Base-by-base conservation (phyloP, 2,329 filamentous ascomycete genomes). In the Blastomyces gilchristii region DNA sequence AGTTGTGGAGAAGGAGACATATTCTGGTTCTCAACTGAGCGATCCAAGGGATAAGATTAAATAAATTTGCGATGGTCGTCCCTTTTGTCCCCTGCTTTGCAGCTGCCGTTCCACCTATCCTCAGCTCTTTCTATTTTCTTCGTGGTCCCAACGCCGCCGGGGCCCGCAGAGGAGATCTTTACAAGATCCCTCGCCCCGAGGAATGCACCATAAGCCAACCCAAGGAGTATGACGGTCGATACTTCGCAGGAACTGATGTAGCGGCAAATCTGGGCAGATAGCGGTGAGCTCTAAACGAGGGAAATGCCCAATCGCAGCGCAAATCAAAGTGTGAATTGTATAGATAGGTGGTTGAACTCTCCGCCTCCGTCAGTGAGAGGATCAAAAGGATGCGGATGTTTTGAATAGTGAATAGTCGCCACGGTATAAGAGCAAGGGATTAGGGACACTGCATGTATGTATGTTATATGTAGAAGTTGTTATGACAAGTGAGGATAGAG, bases 1-100 rank as follows among this genome's bases (percentile, higher is more conserved):
- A 86, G 78, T 68, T 65, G 68, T 63, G 68, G 68, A 65, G 69
- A 71, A 61, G 72, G 67, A 71, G 73, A 74, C 77, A 78, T 78
- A 43, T 41, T 41, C 37, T 12, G 43, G 49, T 7, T 7, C 12
- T 57, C 31, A 47, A 57, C 34, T 41, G 22, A 62, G 25, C 5
- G 2, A 3, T 3, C 11, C 22, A 28, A 50, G 49, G 25, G 47
- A 28, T 22, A 28, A 12, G 9, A 9, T 14, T 50, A 25, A 28
- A 12, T 14, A 28, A 7, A 12, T 14, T 45, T 12, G 47, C 18
- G 43, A 50, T 52, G 16, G 6, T 18, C 31, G 28, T 37, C 12
- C 45, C 31, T n/a, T 52, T 49, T 39, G 28, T 25, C 22, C 14
- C 18, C 43, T 37, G 9, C 58, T 16, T 50, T 39, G 34, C n/a